Evolutionary conservation across 2,329 filamentous ascomycete genomes (phyloP), one percentile per base, ranked within the genome.

Genomic region (Xylaria polymorpha): DNA sequence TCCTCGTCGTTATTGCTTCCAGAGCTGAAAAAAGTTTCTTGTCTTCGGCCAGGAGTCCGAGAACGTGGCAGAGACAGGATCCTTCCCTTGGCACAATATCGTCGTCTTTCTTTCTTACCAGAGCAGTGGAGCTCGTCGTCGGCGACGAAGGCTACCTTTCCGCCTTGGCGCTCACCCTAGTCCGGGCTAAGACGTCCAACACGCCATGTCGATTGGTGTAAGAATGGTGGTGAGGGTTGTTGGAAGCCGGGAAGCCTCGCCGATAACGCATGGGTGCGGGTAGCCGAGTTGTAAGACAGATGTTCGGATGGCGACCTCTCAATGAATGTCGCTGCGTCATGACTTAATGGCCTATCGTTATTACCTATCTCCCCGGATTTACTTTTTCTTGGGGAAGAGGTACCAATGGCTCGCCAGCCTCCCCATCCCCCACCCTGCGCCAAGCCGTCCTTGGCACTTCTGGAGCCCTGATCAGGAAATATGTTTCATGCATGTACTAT

Each of bases 91-190:
- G 64, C 68, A 10, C 41, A 22, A 29, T 25, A 2, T 22, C 14
- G 25, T 39, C 12, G 5, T 25, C n/a, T 48, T 64, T 57, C 41
- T 43, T 50, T 62, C 43, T n/a, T n/a, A n/a, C 43, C 64, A 50
- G 63, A 53, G 63, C 55, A 43, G 65, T 63, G 69, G 69, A 63
- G 64, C 46, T 67, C 61, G 25, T 70, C 25, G 32, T 69, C 74
- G 74, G 74, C 72, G 61, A 71, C 44, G 55, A 62, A n/a, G 69
- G 61, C 72, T 66, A 73, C 57, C 50, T 37, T 61, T 76, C 75
- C 75, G 75, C 67, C 75, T 77, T 77, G 75, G 75, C 75, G 48
- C n/a, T 7, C 61, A 63, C 43, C 61, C 69, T 61, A 61, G 56
- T 66, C 48, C 66, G 35, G 50, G 50, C 58, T 59, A 48, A 35